Evolutionary conservation across 1,284 basidiomycete species (phyloP).

Genomic region (Trichosporon asahii): DNA sequence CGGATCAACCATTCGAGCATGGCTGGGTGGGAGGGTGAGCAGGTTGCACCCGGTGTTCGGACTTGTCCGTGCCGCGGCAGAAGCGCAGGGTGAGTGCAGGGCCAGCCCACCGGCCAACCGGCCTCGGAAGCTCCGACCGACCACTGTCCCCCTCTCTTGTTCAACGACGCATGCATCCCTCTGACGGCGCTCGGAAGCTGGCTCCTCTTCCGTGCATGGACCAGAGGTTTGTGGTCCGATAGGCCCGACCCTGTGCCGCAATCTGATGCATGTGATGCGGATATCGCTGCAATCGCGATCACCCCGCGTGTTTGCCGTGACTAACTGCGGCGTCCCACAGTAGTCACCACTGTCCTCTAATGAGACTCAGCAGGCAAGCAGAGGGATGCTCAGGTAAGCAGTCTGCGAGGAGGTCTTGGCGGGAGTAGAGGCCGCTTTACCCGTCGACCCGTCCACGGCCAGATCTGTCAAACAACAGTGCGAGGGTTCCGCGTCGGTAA

Average conservation of each 20-base stretch:
- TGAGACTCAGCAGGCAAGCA: not conserved
- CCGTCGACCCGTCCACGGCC: not conserved
- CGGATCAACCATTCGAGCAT: not conserved
- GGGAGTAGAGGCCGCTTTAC: not conserved
- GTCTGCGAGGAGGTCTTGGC: not conserved
- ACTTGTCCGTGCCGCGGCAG: constrained; percentile 4
- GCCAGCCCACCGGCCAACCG: not conserved
- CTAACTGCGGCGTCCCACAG: not conserved
- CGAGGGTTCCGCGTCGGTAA: not conserved
- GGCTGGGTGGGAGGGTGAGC: not conserved
- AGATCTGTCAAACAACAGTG: not conserved
- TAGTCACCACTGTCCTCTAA: not conserved
- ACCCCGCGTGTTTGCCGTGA: not conserved
- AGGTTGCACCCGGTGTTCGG: not conserved
- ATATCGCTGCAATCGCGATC: not conserved
- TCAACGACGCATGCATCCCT: not conserved
- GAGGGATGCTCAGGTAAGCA: not conserved
- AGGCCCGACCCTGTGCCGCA: not conserved
- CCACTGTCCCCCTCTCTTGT: not conserved
- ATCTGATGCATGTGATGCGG: not conserved
- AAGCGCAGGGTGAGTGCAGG: not conserved
- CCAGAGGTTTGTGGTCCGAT: not conserved
- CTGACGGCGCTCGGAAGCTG: not conserved
- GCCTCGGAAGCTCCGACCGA: constrained; percentile 9
- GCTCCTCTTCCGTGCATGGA: not conserved